Evolutionary conservation across 495 filamentous ascomycete genomes (phyloP).

Genomic region (Penicillium angulare): DNA sequence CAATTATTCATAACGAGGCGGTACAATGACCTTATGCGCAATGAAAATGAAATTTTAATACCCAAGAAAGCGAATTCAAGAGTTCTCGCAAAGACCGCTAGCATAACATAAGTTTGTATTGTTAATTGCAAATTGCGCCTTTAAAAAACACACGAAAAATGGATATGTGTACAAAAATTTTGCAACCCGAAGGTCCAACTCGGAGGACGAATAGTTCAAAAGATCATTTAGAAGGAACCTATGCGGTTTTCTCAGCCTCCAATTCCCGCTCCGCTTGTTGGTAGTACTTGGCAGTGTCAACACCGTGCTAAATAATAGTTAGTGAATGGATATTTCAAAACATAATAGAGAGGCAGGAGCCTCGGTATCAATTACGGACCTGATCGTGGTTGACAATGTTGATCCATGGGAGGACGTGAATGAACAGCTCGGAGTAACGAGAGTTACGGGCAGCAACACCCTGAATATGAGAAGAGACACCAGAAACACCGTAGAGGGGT

Average conservation of each 20-base stretch:
- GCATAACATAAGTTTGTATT: constrained; percentile 16
- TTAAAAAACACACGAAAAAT: constrained; percentile 20
- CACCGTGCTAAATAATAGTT: constrained; percentile 81
- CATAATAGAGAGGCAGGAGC: too few relatives aligned
- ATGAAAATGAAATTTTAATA: too few relatives aligned
- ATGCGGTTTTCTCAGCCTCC: constrained; percentile 63
- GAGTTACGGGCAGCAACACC: constrained; percentile 92
- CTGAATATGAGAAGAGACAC: constrained; percentile 81
- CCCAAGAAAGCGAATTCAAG: too few relatives aligned
- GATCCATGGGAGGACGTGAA: constrained; percentile 87
- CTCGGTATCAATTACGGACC: too few relatives aligned
- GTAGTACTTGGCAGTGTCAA: constrained; percentile 98
- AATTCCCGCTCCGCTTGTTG: constrained; percentile 91
- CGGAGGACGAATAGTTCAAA: neutral
- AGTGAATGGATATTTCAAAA: too few relatives aligned
- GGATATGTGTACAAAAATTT: constrained; percentile 32
- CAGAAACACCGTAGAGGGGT: constrained; percentile 83
- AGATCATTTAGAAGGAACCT: constrained; percentile 13
- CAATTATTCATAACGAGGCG: too few relatives aligned
- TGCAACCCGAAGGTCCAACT: constrained; percentile 14
- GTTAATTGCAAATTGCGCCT: constrained; percentile 28
- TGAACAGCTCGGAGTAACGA: constrained; percentile 78
- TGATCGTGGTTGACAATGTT: constrained; percentile 96
- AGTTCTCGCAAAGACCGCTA: too few relatives aligned
- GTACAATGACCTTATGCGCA: too few relatives aligned